Conservation (phyloP, 768 basidiomycete genomes). For the Russula foetens region DNA sequence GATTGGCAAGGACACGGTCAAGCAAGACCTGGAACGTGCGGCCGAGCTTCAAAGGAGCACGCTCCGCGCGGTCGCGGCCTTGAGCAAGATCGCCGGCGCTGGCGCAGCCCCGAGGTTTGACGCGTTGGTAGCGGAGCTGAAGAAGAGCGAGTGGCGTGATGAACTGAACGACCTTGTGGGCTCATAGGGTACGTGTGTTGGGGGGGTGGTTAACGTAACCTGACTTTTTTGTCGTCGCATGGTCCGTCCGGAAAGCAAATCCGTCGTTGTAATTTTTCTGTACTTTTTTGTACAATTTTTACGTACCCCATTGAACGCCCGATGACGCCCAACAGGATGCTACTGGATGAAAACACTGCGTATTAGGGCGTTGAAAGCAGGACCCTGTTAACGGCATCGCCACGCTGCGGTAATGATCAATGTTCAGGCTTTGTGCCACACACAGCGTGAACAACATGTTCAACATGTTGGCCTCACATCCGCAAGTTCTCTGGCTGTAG, state of each 20-base stretch:
- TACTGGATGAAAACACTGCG: too few relatives aligned
- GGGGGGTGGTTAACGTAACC: neutral
- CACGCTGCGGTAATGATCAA: neutral
- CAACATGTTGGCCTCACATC: neutral
- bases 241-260: neutral
- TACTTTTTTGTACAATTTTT: neutral
- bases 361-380: too few relatives aligned
- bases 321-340: too few relatives aligned
- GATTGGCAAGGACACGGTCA: constrained; percentile 92
- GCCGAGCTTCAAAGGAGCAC: constrained; percentile 90
- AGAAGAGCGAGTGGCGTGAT: constrained; percentile 56
- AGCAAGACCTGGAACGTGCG: constrained; percentile 81
- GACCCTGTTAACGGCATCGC: neutral
- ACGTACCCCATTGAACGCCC: neutral
- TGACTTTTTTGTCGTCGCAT: neutral
- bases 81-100: constrained; percentile 65
- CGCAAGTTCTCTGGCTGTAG: neutral
- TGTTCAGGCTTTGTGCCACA: too few relatives aligned
- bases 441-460: too few relatives aligned
- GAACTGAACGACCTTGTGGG: constrained; percentile 59
- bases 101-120: constrained; percentile 71
- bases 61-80: constrained; percentile 76
- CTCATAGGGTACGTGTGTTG: constrained; percentile 14
- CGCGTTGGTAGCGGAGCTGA: constrained; percentile 64
- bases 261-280: neutral